Base-by-base conservation (phyloP, 202 grass and related monocot species). In the Setaria viridis region DNA sequence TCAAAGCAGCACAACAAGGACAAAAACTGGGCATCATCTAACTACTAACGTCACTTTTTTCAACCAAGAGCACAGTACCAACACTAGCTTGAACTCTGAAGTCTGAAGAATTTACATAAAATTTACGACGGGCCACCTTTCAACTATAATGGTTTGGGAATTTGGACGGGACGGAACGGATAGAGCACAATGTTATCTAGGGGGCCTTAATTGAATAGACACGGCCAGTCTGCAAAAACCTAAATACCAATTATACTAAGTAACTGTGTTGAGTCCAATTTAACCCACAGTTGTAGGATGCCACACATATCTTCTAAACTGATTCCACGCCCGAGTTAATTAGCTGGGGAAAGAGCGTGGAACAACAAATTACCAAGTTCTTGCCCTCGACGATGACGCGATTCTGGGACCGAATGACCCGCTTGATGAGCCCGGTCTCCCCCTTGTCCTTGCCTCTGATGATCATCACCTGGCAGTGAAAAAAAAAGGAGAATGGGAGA, bases 311-410 rank as follows among this genome's bases (percentile, higher is more conserved):
- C 4, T 56, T 51, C 0, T 75, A 48, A 14, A 63, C 5, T 6
- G n/a, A 70, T 72, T 56, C 29, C 21, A 55, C 20, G 37, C 39
- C 29, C 1, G 10, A 3, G 41, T 29, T 55, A 60, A 57, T 9
- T 2, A 84, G 65, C 12, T 13, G 25, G 29, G 11, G 33, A 25
- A 20, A 43, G 30, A 32, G 6, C 0, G 34, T 9, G 6, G 3
- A 72, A 33, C 51, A 72, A 5, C 35, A 83, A 56, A 87, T 72
- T 89, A 98, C 95, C 95, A 98, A 78, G 82, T 98, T 98, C 84
- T 98, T 98, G 63, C 96, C 93, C 69, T 98, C 96, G 33, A 98
- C 91, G n/a, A 98, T 98, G 76, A 95, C 91, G 72, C 93, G 90
- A 70, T 98, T 95, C 88, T 98, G 91, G 25, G 96, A 95, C 71